These are phyloP conservation scores for Xylariaceae sp. DNA, from an alignment of 2,329 filamentous ascomycete species.

Conservation along the genomic window DNA sequence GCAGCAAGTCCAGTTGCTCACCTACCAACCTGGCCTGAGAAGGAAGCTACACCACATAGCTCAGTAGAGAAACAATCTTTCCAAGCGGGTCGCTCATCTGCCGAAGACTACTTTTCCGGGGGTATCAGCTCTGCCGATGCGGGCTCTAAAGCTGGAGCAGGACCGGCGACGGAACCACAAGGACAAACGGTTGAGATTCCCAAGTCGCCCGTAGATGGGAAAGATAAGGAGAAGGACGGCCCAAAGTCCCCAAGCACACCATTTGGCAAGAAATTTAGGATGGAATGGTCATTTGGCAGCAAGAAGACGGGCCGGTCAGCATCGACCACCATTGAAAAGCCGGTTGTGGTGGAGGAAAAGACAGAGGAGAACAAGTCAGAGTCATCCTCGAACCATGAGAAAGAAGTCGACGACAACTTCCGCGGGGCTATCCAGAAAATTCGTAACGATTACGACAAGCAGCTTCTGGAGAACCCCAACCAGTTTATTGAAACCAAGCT, in stretches of 20 bases:
- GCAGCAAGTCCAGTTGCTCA: conserved; percentile 60
- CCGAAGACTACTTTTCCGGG: conserved; percentile 73
- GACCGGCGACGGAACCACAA: conserved; percentile 41
- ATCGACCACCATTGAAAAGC: conserved; percentile 64
- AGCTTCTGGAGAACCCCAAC: conserved; percentile 51
- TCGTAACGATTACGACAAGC: conserved; percentile 66
- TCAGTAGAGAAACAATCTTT: conserved; percentile 52
- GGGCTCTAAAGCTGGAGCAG: conserved; percentile 42
- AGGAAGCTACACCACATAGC: conserved; percentile 38
- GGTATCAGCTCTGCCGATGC: conserved; percentile 46
- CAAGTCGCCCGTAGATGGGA: conserved; percentile 54
- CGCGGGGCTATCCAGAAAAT: conserved; percentile 68
- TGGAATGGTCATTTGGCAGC: conserved; percentile 59
- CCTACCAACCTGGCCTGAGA: conserved; percentile 47
- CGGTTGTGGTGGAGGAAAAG: conserved; percentile 70
- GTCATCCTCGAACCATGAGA: conserved; percentile 60
- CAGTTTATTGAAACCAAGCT: conserved; percentile 57
- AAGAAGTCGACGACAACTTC: conserved; percentile 71
- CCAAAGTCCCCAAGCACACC: conserved; percentile 56
- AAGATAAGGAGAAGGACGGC: conserved; percentile 48
- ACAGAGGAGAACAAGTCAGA: conserved; percentile 57
- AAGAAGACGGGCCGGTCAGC: conserved; percentile 76
- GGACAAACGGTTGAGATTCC: conserved; percentile 36
- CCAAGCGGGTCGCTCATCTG: conserved; percentile 55
- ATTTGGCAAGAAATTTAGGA: conserved; percentile 33